Evolutionary conservation across 2,329 filamentous ascomycete genomes (phyloP), one percentile per base, ranked within the genome.

Genomic region (Pseudogymnoascus pannorum): DNA sequence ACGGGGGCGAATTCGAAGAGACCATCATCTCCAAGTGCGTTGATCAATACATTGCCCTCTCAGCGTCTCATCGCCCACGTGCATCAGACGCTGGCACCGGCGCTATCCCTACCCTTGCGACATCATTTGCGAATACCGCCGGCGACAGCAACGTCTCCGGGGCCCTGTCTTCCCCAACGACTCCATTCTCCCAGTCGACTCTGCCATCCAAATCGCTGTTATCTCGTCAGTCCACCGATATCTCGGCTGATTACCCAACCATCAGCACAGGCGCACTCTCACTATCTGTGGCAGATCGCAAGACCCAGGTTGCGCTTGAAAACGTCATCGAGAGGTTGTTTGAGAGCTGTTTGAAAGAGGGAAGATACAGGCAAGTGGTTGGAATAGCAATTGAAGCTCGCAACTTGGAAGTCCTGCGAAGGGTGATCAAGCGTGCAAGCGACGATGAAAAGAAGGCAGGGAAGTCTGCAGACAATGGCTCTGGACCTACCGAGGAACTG

Each of bases 21-120:
- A 99, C 94, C 62, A 97, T 99, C 77, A 92, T 97, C 75, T 93
- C 93, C 63, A 97, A 95, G 82, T 99, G 94, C 73, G 86, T 99
- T 71, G 94, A 99, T 76, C 95, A 95, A 67, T 99, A 97, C 78
- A 97, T 99, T 71, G 87, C 91, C 63, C 82, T 92, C 59, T 88
- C 85, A 58, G 84, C 84, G 4, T 48, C 60, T n/a, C 58, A 40
- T 35, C 57, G 36, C 18, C 64, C 63, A 78, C 83, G 72, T 78
- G 80, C 73, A 80, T 80, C 77, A 76, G 78, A 80, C 44, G 76
- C 80, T 64, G 78, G 80, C 67, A 79, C 83, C 68, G 71, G 74
- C 18, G 73, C 79, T 35, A 78, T 76, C 63, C 78, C 74, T 63
- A 76, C 75, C 61, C 79, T 96, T 54, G 87, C 88, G 67, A 92